Percentiles rank a stretch among this genome's conserved stretches.
Evolutionary conservation across 169 alveolate species (phyloP).

Genomic region (Perkinsus marinus): DNA sequence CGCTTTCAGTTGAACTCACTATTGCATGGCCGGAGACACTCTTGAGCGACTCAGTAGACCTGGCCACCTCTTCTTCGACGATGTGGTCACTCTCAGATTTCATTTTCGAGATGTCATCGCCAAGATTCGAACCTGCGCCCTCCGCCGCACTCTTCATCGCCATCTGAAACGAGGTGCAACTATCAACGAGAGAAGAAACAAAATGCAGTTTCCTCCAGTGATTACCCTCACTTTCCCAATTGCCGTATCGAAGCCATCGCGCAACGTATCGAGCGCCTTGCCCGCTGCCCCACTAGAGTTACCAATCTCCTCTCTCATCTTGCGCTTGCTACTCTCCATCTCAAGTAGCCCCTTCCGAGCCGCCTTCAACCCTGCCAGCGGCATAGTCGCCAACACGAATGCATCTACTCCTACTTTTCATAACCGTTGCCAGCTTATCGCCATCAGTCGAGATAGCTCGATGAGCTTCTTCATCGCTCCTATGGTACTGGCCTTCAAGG

Average conservation of each 20-base stretch:
- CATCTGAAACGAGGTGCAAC: background rate
- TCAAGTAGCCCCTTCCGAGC: too few relatives aligned
- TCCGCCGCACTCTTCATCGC: background rate
- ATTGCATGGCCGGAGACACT: background rate
- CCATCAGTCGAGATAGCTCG: background rate
- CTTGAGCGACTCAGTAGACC: background rate
- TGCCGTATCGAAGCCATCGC: too few relatives aligned
- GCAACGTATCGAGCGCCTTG: too few relatives aligned
- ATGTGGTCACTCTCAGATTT: background rate
- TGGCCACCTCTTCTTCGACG: background rate
- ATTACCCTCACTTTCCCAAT: too few relatives aligned
- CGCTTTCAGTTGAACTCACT: background rate
- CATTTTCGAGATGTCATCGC: background rate
- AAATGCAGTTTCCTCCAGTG: too few relatives aligned
- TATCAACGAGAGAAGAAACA: background rate
- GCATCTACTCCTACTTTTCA: background rate
- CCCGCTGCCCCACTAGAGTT: too few relatives aligned
- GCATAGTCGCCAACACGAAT: too few relatives aligned
- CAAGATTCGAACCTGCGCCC: background rate
- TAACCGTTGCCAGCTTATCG: background rate
- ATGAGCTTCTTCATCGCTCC: background rate
- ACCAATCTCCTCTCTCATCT: too few relatives aligned
- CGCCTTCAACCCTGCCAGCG: too few relatives aligned
- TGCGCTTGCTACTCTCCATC: too few relatives aligned
- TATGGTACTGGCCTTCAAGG: background rate